Evolutionary conservation across 1,284 basidiomycete genomes (phyloP).

Genomic region (Austroboletus novae-zelandiae): DNA sequence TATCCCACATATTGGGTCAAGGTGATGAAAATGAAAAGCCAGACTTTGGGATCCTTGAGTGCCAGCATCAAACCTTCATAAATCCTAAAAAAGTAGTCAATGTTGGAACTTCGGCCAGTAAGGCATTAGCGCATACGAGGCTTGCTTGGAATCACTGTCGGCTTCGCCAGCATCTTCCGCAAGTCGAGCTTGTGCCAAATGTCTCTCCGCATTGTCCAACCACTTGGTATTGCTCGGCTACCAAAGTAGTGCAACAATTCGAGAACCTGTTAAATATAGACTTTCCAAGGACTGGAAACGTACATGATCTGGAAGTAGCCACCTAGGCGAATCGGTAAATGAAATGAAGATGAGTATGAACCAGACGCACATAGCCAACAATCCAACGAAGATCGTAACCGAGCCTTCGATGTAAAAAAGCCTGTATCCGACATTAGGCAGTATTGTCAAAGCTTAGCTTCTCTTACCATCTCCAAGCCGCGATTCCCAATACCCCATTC

Average conservation of each 20-base stretch:
- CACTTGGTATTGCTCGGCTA: conserved; percentile 68
- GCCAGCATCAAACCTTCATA: conserved; percentile 55
- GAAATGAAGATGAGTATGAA: neutral
- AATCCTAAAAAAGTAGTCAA: conserved; percentile 35
- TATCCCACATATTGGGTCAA: conserved; percentile 56
- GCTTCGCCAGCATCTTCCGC: conserved; percentile 73
- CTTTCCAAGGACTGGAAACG: conserved; percentile 10
- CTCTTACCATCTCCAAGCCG: conserved; percentile 66
- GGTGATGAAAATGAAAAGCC: conserved; percentile 55
- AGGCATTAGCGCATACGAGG: conserved; percentile 45
- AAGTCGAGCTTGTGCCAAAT: conserved; percentile 67
- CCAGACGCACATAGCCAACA: conserved; percentile 42
- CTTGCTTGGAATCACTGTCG: conserved; percentile 53
- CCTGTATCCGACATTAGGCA: neutral
- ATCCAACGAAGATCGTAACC: conserved; percentile 53
- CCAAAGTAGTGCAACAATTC: neutral
- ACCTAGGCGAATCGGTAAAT: conserved; percentile 29
- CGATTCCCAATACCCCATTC: conserved; percentile 63
- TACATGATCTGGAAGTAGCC: conserved; percentile 39
- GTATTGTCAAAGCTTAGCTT: neutral
- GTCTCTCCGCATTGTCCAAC: conserved; percentile 56
- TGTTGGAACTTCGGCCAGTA: neutral
- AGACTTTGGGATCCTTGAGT: conserved; percentile 21
- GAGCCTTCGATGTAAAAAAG: conserved; percentile 40
- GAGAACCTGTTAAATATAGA: neutral